Evolutionary conservation across 352 stramenopile genomes (phyloP).

Genomic region (Phytophthora boehmeriae): DNA sequence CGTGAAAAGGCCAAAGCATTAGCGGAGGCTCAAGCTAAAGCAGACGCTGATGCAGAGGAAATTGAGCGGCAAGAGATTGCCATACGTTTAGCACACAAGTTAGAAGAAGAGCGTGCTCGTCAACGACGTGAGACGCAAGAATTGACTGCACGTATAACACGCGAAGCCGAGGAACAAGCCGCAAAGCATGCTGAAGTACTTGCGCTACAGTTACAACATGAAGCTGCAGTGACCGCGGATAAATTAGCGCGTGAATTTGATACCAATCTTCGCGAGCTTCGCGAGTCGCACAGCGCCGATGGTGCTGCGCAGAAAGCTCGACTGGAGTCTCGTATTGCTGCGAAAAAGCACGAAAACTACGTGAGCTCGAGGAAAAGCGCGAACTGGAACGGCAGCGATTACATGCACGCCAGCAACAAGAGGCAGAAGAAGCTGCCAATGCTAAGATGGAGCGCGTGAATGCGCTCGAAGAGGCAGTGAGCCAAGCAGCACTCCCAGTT

Average conservation of each 20-base stretch:
- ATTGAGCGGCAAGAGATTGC: constrained; percentile 36
- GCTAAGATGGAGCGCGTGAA: constrained; percentile 38
- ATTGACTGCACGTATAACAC: constrained; percentile 39
- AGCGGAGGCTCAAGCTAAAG: constrained; percentile 29
- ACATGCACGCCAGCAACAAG: constrained; percentile 46
- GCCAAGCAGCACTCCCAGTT: constrained; percentile 6
- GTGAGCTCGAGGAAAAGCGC: constrained; percentile 73
- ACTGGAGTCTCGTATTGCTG: constrained; percentile 70
- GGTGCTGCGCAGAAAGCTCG: constrained; percentile 66
- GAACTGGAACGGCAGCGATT: constrained; percentile 60
- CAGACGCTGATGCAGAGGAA: constrained; percentile 38
- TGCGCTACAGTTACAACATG: constrained; percentile 37
- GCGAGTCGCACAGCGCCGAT: constrained; percentile 62
- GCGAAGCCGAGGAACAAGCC: constrained; percentile 51
- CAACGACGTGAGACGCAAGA: constrained; percentile 58
- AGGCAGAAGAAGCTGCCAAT: constrained; percentile 38
- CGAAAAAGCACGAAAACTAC: constrained; percentile 78
- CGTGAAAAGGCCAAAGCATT: constrained; percentile 24
- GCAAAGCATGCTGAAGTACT: constrained; percentile 26
- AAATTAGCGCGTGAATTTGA: constrained; percentile 71
- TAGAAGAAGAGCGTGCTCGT: constrained; percentile 62
- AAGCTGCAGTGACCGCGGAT: constrained; percentile 55
- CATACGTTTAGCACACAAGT: constrained; percentile 30
- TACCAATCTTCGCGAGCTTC: constrained; percentile 62
- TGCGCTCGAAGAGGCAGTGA: constrained; percentile 28